Conservation (phyloP, 805 yeast genomes). For the Jamesozyma hellenica region DNA sequence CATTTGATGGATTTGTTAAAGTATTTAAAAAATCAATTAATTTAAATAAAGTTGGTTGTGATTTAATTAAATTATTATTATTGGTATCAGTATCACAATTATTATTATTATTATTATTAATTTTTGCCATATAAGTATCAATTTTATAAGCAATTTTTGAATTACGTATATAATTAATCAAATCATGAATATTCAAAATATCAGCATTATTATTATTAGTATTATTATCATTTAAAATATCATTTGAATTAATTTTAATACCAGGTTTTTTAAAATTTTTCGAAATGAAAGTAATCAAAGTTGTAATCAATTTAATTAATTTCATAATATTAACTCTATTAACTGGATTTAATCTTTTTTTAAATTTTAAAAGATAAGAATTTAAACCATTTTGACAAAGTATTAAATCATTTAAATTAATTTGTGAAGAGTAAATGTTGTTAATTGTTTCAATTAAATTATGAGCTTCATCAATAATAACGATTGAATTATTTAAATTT, state of each 20-base stretch:
- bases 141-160: constrained; percentile 79
- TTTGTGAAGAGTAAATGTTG: constrained; percentile 51
- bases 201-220: constrained; percentile 56
- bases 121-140: constrained; percentile 47
- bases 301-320: constrained; percentile 44
- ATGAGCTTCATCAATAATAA: constrained; percentile 89
- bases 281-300: constrained; percentile 40
- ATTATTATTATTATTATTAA: constrained; percentile 3
- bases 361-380: constrained; percentile 49
- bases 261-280: constrained; percentile 39
- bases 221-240: constrained; percentile 47
- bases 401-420: constrained; percentile 41
- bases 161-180: constrained; percentile 51
- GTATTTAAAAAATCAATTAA: constrained; percentile 54
- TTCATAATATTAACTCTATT: constrained; percentile 64
- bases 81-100: constrained; percentile 2
- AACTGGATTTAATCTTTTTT: constrained; percentile 54
- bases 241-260: constrained; percentile 36
- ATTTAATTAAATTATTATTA: background rate
- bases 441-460: constrained; percentile 71
- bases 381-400: constrained; percentile 40
- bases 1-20: constrained; percentile 62
- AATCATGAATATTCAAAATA: constrained; percentile 53
- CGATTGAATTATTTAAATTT: constrained; percentile 50
- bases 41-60: constrained; percentile 51